Conservation (phyloP, 2,329 filamentous ascomycete species). For the Talaromyces sp. region DNA sequence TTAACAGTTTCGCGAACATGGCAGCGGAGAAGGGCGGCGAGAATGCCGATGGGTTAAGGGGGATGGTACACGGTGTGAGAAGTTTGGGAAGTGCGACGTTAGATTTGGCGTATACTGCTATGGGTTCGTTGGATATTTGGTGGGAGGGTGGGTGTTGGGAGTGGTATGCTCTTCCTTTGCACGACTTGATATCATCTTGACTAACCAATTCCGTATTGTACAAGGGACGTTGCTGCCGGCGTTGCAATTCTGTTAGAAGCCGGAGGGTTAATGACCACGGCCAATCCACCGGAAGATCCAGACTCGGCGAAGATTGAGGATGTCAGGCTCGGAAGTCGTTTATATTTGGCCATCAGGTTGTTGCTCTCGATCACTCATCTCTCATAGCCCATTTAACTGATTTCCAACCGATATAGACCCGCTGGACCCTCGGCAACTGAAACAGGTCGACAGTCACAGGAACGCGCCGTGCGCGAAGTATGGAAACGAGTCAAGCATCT, state of each 20-base stretch:
- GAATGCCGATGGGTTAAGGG: constrained; percentile 59
- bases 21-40: constrained; percentile 60
- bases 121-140: constrained; percentile 75
- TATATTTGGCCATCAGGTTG: constrained; percentile 67
- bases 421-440: constrained; percentile 60
- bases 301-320: constrained; percentile 56
- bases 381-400: background rate
- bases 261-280: constrained; percentile 68
- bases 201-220: background rate
- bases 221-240: constrained; percentile 67
- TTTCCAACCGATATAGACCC: constrained; percentile 47
- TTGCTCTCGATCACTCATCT: background rate
- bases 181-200: background rate
- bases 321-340: constrained; percentile 60
- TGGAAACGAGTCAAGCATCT: constrained; percentile 65
- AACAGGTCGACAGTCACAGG: constrained; percentile 63
- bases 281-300: constrained; percentile 62
- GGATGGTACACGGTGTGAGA: constrained; percentile 74
- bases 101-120: constrained; percentile 70
- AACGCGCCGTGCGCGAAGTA: constrained; percentile 66
- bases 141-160: constrained; percentile 82
- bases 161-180: constrained; percentile 50
- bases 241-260: constrained; percentile 70
- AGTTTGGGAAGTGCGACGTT: constrained; percentile 70
- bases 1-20: constrained; percentile 73